Evolutionary conservation across 371 early-diverging fungal species (phyloP).

Genomic region (Blastocladiella emersonii): DNA sequence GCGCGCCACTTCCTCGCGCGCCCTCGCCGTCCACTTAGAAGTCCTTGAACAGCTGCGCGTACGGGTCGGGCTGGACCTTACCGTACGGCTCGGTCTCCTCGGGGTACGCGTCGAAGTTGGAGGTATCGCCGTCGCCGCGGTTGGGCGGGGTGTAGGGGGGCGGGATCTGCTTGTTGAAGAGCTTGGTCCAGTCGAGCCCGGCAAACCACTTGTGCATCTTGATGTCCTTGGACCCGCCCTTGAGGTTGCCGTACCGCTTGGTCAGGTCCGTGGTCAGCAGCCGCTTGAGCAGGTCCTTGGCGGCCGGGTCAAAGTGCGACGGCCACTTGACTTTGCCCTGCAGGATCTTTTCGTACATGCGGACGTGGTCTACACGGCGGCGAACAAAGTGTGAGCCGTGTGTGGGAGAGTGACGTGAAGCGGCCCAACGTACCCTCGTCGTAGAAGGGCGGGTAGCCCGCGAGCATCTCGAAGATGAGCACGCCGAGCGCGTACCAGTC

Average conservation of each 20-base stretch:
- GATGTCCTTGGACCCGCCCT: constrained; percentile 78
- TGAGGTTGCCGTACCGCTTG: constrained; percentile 82
- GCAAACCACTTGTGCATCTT: constrained; percentile 90
- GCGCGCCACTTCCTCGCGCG: too few relatives aligned
- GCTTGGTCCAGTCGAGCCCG: constrained; percentile 76
- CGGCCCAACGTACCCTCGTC: neutral
- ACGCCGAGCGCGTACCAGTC: constrained; percentile 53
- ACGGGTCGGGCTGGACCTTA: constrained; percentile 15
- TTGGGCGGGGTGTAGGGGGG: constrained; percentile 85
- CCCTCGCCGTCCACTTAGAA: too few relatives aligned
- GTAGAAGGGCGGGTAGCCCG: constrained; percentile 44
- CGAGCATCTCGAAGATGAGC: constrained; percentile 43
- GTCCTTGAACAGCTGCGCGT: constrained; percentile 3
- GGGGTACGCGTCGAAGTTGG: constrained; percentile 87
- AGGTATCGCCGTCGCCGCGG: constrained; percentile 75
- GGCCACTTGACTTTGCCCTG: constrained; percentile 78
- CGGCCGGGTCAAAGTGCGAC: constrained; percentile 69
- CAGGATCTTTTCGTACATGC: constrained; percentile 86
- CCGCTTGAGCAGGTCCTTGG: constrained; percentile 78
- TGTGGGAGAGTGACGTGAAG: too few relatives aligned
- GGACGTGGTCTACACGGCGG: constrained; percentile 45
- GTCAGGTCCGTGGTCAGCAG: constrained; percentile 75
- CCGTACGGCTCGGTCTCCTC: constrained; percentile 56
- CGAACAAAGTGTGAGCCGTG: neutral
- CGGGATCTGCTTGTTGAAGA: constrained; percentile 55